Evolutionary conservation across 2,329 filamentous ascomycete genomes (phyloP), one percentile per base, ranked within the genome.

Genomic region (Colletotrichum euphorbiae): DNA sequence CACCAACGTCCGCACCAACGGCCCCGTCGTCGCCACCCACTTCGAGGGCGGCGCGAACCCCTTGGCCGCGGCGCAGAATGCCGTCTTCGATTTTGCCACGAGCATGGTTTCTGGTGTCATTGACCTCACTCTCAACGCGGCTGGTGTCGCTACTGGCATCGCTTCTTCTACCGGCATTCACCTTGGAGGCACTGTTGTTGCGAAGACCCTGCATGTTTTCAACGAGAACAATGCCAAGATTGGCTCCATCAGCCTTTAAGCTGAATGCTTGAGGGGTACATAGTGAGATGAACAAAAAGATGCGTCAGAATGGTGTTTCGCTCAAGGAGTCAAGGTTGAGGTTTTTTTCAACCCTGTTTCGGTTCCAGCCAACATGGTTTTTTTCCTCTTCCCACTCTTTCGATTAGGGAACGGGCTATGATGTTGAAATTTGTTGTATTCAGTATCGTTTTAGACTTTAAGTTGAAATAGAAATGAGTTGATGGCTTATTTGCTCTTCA

Each of bases 221-320:
- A 48, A 48, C 1, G 3, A 24, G 45, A 24, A 48, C 19, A 24
- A 24, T 4, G 45, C 19, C 3, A 15, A 48, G 5, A 48, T 48
- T 8, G 11, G 19, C 0, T 24, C 45, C 0, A 24, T 24, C 0
- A 13, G 9, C 19, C 43, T 46, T 24, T 7, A 0, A 46, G 4
- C 2, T 46, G 9, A 3, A 13, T 1, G 0, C 1, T 46, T 13
- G 36, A 0, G 17, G n/a, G 17, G 4, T 3, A 3, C 3, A 21
- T 21, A 6, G 15, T 21, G 8, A 6, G 0, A 45, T 19, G 8
- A 1, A n/a, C 8, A 4, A 46, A 15, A 3, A 2, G 9, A 13
- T 1, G 17, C 4, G 6, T 43, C 13, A 2, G 42, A 3, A 12
- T 7, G 1, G 43, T 21, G 4, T 46, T 21, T 46, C 9, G 17